A percentile compares a stretch with the other conserved stretches of the same genome.
Conservation (phyloP, 2,329 filamentous ascomycete species). For the Fusarium agapanthi region DNA sequence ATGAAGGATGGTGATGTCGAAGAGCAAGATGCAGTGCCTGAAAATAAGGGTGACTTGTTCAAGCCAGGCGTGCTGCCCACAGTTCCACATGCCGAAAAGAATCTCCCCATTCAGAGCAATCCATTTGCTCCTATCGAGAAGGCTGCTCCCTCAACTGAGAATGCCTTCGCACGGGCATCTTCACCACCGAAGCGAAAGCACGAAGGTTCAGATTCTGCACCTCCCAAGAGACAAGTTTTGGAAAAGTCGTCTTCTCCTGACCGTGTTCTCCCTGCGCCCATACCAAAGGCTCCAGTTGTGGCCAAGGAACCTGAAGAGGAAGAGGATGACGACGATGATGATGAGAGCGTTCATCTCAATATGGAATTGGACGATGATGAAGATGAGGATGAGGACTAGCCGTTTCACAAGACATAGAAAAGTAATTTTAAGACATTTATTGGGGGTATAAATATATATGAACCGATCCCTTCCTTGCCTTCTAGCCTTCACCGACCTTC, state of each 20-base stretch:
- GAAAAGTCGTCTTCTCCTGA: constrained; percentile 43
- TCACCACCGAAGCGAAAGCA: constrained; percentile 52
- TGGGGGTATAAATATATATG: constrained; percentile 32
- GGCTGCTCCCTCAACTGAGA: constrained; percentile 15
- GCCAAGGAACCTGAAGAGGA: constrained; percentile 40
- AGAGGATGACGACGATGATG: constrained; percentile 53
- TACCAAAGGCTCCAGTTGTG: constrained; percentile 31
- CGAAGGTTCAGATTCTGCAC: constrained; percentile 47
- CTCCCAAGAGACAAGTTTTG: constrained; percentile 53
- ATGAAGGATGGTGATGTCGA: constrained; percentile 50
- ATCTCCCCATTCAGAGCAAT: constrained; percentile 46
- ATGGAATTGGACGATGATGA: constrained; percentile 66
- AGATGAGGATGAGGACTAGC: constrained; percentile 42
- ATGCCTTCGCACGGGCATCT: constrained; percentile 23
- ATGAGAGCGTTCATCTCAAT: constrained; percentile 66
- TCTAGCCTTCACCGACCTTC: constrained; percentile 24
- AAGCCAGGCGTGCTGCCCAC: constrained; percentile 33
- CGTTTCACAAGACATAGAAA: background rate
- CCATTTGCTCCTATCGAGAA: constrained; percentile 47
- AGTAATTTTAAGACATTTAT: constrained; percentile 15
- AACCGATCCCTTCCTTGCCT: constrained; percentile 18
- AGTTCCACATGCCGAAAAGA: constrained; percentile 32
- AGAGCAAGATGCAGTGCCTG: constrained; percentile 44
- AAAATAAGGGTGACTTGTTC: constrained; percentile 30
- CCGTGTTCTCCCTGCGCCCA: constrained; percentile 11